A percentile compares a stretch with the other conserved stretches of the same genome.
phyloP scores from a whole-genome alignment of 768 basidiomycete genomes.

The Gloeophyllum trabeum region DNA sequence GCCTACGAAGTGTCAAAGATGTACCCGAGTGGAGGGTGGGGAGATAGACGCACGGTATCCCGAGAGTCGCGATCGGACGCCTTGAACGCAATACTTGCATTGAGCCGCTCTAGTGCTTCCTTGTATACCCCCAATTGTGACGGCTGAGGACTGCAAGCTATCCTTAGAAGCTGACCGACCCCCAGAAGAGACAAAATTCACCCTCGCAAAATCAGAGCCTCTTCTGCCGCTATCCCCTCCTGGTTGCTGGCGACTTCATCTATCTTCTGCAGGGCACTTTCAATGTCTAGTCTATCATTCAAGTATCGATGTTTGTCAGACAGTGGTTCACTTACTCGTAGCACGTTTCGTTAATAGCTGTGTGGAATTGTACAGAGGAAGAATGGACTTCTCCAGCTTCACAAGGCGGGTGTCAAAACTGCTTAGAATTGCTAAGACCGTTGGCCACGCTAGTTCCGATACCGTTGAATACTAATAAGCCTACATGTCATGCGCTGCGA shows the following conservation, averaged over 20 bases:
- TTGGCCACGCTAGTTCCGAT: conserved; percentile 1
- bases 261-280: conserved; percentile 66
- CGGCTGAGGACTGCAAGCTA: conserved; percentile 47
- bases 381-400: conserved; percentile 76
- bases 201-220: conserved; percentile 73
- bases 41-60: conserved; percentile 32
- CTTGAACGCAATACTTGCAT: conserved; percentile 72
- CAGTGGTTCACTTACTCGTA: conserved; percentile 40
- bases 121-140: conserved; percentile 56
- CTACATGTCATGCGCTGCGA: conserved; percentile 80
- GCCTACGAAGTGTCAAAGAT: conserved; percentile 22
- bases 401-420: conserved; percentile 77
- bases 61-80: conserved; percentile 40
- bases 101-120: conserved; percentile 65
- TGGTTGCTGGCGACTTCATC: conserved; percentile 68
- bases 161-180: conserved; percentile 1
- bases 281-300: conserved; percentile 47
- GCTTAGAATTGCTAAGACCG: conserved; percentile 57
- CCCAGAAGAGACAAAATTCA: conserved; percentile 18
- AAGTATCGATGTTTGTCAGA: not conserved
- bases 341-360: conserved; percentile 64
- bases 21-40: not conserved
- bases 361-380: conserved; percentile 72
- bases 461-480: conserved; percentile 15
- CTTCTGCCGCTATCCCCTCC: conserved; percentile 67